A percentile compares a stretch with the other conserved stretches of the same genome.
These are phyloP conservation scores for Tylopilus balloui DNA, from an alignment of 768 basidiomycete genomes.

Conservation along the genomic window DNA sequence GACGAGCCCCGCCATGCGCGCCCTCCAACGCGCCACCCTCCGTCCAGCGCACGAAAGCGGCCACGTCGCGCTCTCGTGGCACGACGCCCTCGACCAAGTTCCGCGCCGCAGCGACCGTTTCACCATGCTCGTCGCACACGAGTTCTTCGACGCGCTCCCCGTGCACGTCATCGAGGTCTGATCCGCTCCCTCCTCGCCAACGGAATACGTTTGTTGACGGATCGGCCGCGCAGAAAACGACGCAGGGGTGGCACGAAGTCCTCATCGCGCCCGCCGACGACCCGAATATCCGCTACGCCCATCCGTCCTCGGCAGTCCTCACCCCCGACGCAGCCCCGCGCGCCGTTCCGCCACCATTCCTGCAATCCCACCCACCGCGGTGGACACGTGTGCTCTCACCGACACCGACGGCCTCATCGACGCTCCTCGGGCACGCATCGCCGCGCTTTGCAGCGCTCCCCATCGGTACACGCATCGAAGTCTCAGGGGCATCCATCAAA, in stretches of 20 bases:
- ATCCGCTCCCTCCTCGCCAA: background rate
- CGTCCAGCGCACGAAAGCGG: slow-evolving; percentile 21
- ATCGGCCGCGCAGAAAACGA: slow-evolving; percentile 52
- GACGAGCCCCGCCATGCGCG: slow-evolving; percentile 64
- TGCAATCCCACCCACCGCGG: slow-evolving; percentile 25
- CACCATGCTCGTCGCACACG: slow-evolving; percentile 90
- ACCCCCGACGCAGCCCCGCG: background rate
- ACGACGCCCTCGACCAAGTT: slow-evolving; percentile 68
- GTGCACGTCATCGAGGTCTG: slow-evolving; percentile 83
- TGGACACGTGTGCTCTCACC: slow-evolving; percentile 68
- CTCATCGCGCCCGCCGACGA: slow-evolving; percentile 53
- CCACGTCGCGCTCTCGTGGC: slow-evolving; percentile 57
- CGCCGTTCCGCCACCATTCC: background rate
- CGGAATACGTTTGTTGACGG: background rate
- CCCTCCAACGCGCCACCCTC: slow-evolving; percentile 57
- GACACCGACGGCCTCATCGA: slow-evolving; percentile 48
- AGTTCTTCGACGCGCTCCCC: slow-evolving; percentile 96
- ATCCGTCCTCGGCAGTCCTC: slow-evolving; percentile 16
- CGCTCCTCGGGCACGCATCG: slow-evolving; percentile 59
- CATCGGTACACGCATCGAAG: slow-evolving; percentile 71
- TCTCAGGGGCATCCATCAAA: slow-evolving; percentile 67
- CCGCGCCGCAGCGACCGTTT: slow-evolving; percentile 46
- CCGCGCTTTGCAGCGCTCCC: slow-evolving; percentile 66
- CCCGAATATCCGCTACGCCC: slow-evolving; percentile 30
- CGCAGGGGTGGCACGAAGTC: slow-evolving; percentile 83